Conservation (phyloP, 2,329 filamentous ascomycete genomes). For the Diaporthe eres region DNA sequence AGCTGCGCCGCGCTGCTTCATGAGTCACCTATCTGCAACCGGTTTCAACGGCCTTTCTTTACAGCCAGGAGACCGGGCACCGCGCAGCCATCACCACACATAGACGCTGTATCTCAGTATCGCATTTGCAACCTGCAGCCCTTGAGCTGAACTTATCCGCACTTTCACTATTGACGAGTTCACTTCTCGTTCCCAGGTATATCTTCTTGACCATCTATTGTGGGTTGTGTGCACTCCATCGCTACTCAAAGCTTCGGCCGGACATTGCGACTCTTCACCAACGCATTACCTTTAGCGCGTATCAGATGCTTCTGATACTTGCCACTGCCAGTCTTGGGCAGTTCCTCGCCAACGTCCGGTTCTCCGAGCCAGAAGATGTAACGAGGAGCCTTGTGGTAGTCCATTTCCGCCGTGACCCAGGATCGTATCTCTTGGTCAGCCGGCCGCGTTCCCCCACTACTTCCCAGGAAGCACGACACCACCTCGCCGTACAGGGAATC, state of each 20-base stretch:
- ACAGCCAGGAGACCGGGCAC: too few relatives aligned
- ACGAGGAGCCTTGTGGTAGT: neutral
- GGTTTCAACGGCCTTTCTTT: too few relatives aligned
- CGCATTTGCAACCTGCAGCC: neutral
- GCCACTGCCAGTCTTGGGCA: neutral
- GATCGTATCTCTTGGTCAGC: neutral
- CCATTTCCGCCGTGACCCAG: slow-evolving; percentile 11
- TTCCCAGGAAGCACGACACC: neutral
- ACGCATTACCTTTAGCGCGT: neutral
- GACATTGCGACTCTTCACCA: neutral
- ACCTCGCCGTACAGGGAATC: slow-evolving; percentile 9
- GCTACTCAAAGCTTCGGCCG: neutral
- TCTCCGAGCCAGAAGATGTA: slow-evolving; percentile 20
- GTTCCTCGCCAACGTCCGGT: neutral
- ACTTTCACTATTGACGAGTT: neutral
- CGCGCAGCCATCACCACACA: too few relatives aligned
- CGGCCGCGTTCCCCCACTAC: neutral
- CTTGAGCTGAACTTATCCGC: neutral
- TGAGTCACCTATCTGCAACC: neutral
- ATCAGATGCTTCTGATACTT: slow-evolving; percentile 23
- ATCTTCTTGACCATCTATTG: neutral
- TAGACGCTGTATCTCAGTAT: too few relatives aligned
- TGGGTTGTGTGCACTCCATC: neutral
- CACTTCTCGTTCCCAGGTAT: neutral
- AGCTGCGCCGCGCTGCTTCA: neutral